Conservation (phyloP, 2,329 filamentous ascomycete species). For the Capronia coronata region DNA sequence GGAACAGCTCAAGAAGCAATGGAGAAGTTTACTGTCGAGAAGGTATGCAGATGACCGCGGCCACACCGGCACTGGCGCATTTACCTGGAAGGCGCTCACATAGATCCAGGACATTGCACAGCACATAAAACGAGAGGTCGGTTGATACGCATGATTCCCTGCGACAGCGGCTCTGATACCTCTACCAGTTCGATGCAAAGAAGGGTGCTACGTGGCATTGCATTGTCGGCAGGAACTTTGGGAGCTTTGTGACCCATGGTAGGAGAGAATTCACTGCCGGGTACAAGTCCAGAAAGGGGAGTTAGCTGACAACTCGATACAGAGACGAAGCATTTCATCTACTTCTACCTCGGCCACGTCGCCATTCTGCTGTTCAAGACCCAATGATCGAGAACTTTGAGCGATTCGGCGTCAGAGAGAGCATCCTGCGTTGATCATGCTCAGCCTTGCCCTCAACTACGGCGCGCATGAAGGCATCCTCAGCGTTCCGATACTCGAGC, state of each 20-base stretch:
- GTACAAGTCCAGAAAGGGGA: not conserved
- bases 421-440: not conserved
- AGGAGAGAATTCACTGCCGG: slow-evolving; percentile 33
- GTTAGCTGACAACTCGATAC: slow-evolving; percentile 20
- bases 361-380: slow-evolving; percentile 99
- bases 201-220: slow-evolving; percentile 99
- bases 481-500: not conserved
- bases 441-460: not conserved
- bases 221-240: slow-evolving; percentile 97
- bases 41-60: slow-evolving; percentile 43
- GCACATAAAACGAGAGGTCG: slow-evolving; percentile 87
- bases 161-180: slow-evolving; percentile 13
- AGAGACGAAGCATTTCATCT: slow-evolving; percentile 99
- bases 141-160: slow-evolving; percentile 27
- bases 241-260: slow-evolving; percentile 98
- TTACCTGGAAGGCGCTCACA: slow-evolving; percentile 2
- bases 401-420: not conserved
- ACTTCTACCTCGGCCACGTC: slow-evolving; percentile 98
- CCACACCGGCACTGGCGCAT: too few relatives aligned
- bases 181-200: slow-evolving; percentile 77
- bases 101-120: slow-evolving; percentile 81
- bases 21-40: slow-evolving; percentile 65
- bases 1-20: slow-evolving; percentile 61
- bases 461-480: not conserved
- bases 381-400: slow-evolving; percentile 51